phyloP scores from a whole-genome alignment of 2,329 filamentous ascomycete species.

The Penicillium sp. region DNA sequence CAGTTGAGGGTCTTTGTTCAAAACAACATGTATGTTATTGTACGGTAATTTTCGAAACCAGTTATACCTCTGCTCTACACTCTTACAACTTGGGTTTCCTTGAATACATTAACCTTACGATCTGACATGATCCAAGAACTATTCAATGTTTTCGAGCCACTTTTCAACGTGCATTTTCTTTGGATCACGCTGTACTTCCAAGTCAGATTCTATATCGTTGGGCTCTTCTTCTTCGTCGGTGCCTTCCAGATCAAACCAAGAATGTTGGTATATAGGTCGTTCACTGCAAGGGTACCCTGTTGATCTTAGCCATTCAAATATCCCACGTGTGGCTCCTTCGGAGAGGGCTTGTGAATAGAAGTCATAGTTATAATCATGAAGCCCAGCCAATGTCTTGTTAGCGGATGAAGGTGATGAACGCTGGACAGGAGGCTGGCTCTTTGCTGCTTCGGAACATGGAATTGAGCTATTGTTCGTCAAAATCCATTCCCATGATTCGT shows the following conservation, averaged over 20 bases:
- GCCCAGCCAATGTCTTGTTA: background rate
- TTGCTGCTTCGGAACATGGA: slow-evolving; percentile 2
- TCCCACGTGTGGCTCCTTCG: slow-evolving; percentile 18
- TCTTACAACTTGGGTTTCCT: too few relatives aligned
- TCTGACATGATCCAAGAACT: background rate
- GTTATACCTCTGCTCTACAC: too few relatives aligned
- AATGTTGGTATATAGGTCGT: slow-evolving; percentile 19
- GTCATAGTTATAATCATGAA: slow-evolving; percentile 6
- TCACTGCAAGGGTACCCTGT: slow-evolving; percentile 22
- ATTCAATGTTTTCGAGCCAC: slow-evolving; percentile 5
- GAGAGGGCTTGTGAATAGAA: slow-evolving; percentile 7
- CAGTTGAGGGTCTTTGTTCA: too few relatives aligned
- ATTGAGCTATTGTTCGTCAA: slow-evolving; percentile 11
- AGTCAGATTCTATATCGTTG: slow-evolving; percentile 5
- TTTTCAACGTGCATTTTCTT: background rate
- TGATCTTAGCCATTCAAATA: slow-evolving; percentile 23
- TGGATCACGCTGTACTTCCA: background rate
- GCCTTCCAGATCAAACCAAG: slow-evolving; percentile 20
- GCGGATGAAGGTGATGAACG: background rate
- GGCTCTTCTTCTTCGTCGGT: slow-evolving; percentile 17
- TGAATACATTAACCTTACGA: background rate
- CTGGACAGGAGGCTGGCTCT: background rate
- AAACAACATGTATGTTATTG: too few relatives aligned
- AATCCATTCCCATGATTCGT: slow-evolving; percentile 22
- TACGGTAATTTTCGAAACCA: too few relatives aligned